phyloP scores from a whole-genome alignment of 768 basidiomycete species.

The Calocera cornea region DNA sequence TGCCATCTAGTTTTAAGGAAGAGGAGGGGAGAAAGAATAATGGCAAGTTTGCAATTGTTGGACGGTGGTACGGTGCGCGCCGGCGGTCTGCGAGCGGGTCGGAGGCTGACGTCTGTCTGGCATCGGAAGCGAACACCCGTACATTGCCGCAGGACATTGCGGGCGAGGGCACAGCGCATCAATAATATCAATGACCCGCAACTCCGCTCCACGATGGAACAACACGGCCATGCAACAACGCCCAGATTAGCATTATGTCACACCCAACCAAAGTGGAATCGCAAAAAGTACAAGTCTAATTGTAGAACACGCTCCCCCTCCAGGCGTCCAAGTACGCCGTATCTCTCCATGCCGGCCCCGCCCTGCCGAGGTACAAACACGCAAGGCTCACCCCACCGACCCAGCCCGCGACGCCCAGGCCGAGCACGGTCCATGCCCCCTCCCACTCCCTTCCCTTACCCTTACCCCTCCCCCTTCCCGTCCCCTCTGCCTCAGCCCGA shows the following conservation, averaged over 20 bases:
- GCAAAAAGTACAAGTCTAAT: not conserved
- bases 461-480: not conserved
- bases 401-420: not conserved
- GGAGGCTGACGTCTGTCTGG: conserved; percentile 4
- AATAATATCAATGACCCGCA: not conserved
- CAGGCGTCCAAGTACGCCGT: not conserved
- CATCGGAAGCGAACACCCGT: not conserved
- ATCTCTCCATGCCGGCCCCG: not conserved
- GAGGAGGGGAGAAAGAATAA: not conserved
- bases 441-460: not conserved
- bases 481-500: not conserved
- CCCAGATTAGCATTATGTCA: no score
- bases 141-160: not conserved
- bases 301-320: not conserved
- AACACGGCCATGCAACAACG: no score
- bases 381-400: not conserved
- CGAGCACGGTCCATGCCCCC: not conserved
- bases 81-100: not conserved
- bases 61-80: not conserved
- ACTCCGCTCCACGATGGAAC: no score
- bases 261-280: not conserved
- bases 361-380: not conserved
- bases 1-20: conserved; percentile 39
- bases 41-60: not conserved
- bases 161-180: not conserved